phyloP scores from a whole-genome alignment of 1,284 basidiomycete species.

The Stygiomarasmius scandens region DNA sequence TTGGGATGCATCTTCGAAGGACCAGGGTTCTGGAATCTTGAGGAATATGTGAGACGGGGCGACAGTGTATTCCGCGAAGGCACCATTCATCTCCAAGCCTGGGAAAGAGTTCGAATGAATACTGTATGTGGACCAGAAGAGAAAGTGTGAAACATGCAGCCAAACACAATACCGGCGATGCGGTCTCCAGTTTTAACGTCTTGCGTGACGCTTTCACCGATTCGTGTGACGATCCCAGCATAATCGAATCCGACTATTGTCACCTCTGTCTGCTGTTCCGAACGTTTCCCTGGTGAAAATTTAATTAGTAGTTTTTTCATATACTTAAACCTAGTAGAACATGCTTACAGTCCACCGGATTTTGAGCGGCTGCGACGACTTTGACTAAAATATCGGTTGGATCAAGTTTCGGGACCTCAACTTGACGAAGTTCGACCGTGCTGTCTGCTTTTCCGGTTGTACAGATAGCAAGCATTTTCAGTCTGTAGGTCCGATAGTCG shows the following conservation, averaged over 20 bases:
- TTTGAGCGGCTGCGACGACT: conserved; percentile 5
- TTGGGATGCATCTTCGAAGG: conserved; percentile 34
- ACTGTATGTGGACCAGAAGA: neutral
- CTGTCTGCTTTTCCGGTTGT: conserved; percentile 6
- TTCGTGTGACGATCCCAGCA: conserved; percentile 28
- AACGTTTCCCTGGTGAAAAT: too few relatives aligned
- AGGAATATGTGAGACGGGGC: conserved; percentile 26
- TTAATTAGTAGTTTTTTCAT: too few relatives aligned
- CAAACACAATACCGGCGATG: conserved; percentile 29
- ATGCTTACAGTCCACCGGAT: conserved; percentile 2
- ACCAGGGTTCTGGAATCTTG: conserved; percentile 28
- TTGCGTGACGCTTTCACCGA: conserved; percentile 27
- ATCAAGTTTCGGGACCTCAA: neutral
- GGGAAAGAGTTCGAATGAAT: neutral
- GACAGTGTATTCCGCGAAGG: conserved; percentile 36
- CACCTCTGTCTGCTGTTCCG: neutral
- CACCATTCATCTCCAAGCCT: conserved; percentile 18
- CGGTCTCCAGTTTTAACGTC: conserved; percentile 30
- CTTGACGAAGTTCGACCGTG: neutral
- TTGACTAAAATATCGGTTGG: conserved; percentile 6
- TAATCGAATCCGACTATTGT: conserved; percentile 23
- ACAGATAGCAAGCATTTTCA: conserved; percentile 11
- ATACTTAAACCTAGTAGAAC: neutral
- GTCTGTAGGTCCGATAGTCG: too few relatives aligned
- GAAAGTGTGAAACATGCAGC: conserved; percentile 23